A percentile compares a stretch with the other conserved stretches of the same genome.
phyloP scores from a whole-genome alignment of 1,284 basidiomycete genomes.

The Tausonia pullulans region DNA sequence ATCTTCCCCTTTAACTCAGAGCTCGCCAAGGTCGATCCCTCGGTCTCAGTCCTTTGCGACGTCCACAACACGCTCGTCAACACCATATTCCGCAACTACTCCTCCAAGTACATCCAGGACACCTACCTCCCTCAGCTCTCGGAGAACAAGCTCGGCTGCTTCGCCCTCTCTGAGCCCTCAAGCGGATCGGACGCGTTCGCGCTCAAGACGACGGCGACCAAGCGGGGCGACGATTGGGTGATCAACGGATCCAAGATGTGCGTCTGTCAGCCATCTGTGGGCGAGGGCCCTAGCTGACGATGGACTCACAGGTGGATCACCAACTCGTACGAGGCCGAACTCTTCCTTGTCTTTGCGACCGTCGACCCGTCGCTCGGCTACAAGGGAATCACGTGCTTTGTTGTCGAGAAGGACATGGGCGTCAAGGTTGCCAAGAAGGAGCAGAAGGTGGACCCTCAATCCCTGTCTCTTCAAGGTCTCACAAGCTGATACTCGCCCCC shows the following conservation, averaged over 20 bases:
- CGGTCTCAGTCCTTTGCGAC: slow-evolving; percentile 91
- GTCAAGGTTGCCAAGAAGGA: slow-evolving; percentile 98
- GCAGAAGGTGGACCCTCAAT: slow-evolving; percentile 51
- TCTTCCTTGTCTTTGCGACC: slow-evolving; percentile 83
- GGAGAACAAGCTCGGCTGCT: slow-evolving; percentile 79
- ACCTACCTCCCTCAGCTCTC: slow-evolving; percentile 81
- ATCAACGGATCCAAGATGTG: slow-evolving; percentile 92
- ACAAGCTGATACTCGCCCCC: neutral
- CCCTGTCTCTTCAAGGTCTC: neutral
- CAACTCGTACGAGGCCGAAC: slow-evolving; percentile 90
- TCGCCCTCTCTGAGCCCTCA: slow-evolving; percentile 85
- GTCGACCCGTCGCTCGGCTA: slow-evolving; percentile 92
- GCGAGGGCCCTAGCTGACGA: slow-evolving; percentile 18
- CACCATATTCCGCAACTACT: slow-evolving; percentile 84
- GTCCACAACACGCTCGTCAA: slow-evolving; percentile 98
- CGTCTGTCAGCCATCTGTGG: slow-evolving; percentile 19
- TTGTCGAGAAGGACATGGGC: slow-evolving; percentile 93
- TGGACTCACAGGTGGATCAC: slow-evolving; percentile 68
- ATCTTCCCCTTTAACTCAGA: slow-evolving; percentile 38
- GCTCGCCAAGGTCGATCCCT: slow-evolving; percentile 89
- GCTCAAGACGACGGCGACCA: slow-evolving; percentile 80
- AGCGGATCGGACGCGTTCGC: slow-evolving; percentile 97
- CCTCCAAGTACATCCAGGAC: slow-evolving; percentile 68
- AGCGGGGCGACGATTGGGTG: slow-evolving; percentile 63
- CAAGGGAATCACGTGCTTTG: slow-evolving; percentile 97